These are phyloP conservation scores for Potentilla sterilis DNA, from an alignment of 306 rosid genomes.

Conservation along the genomic window DNA sequence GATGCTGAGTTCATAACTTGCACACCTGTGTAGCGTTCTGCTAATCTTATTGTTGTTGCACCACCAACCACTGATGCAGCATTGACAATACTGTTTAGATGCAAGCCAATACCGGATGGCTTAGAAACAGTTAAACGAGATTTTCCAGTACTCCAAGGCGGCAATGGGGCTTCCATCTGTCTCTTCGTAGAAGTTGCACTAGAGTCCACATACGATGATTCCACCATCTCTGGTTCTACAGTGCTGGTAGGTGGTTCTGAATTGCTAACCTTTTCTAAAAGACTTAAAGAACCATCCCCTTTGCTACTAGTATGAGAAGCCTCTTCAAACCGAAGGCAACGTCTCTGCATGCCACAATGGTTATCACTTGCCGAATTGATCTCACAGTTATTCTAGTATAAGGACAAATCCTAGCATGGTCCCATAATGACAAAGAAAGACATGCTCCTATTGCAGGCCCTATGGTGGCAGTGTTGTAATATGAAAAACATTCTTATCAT, in stretches of 20 bases:
- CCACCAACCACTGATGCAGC: slow-evolving; percentile 39
- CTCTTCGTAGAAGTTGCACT: slow-evolving; percentile 26
- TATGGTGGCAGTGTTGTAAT: not conserved
- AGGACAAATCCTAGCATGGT: slow-evolving; percentile 3
- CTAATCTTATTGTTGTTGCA: slow-evolving; percentile 31
- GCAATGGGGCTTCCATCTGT: slow-evolving; percentile 29
- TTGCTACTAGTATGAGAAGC: slow-evolving; percentile 29
- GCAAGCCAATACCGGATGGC: slow-evolving; percentile 59
- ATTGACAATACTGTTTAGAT: slow-evolving; percentile 60
- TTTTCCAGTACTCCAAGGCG: slow-evolving; percentile 31
- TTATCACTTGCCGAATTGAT: slow-evolving; percentile 40
- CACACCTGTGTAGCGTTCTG: slow-evolving; percentile 28
- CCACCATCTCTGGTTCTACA: slow-evolving; percentile 13
- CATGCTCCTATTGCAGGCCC: slow-evolving; percentile 8
- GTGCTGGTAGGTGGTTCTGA: slow-evolving; percentile 19
- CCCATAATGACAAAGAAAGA: slow-evolving; percentile 2
- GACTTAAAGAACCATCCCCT: slow-evolving; percentile 20
- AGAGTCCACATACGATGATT: slow-evolving; percentile 26
- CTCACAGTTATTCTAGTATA: slow-evolving; percentile 14
- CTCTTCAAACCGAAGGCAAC: slow-evolving; percentile 61
- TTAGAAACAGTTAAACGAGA: slow-evolving; percentile 36
- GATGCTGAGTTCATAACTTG: slow-evolving; percentile 35
- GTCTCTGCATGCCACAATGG: slow-evolving; percentile 44
- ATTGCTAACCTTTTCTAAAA: slow-evolving; percentile 12
- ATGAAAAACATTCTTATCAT: slow-evolving; percentile 15